Evolutionary conservation across 108 stramenopile species (phyloP), one percentile per base, ranked within the genome.

Genomic region (Mayamaea pseudoterrestris): DNA sequence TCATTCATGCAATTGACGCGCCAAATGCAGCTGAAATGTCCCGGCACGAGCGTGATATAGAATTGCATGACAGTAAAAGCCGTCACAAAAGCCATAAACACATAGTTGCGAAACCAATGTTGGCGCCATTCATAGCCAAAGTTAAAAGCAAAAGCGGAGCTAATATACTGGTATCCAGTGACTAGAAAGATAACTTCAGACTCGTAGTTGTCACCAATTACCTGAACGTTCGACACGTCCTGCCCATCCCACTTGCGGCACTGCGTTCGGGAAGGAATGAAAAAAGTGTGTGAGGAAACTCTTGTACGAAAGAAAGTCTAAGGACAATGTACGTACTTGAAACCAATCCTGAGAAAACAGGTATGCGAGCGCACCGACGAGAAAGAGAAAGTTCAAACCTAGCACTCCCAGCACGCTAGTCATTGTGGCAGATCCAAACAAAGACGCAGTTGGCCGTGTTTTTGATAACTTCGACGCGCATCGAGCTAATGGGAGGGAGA

Each of bases 1-100:
- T n/a, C n/a, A n/a, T n/a, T n/a, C n/a, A n/a, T n/a, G 36, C 76
- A 78, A 25, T 78, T 78, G 17, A 78, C 31, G 28, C 76, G 76
- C 58, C 61, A 78, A 0, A 78, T 27, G 29, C 76, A 78, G 12
- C 69, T 71, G 20, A 73, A 51, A 11, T 57, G 32, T 11, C 47
- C 37, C 14, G 65, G 68, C 3, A 35, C 18, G 8, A 78, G 47
- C 3, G 64, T 68, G 3, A 58, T 43, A 5, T 17, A 21, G 22
- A 60, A 57, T 8, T 61, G 67, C 7, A 71, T 26, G n/a, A 52
- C 31, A 6, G 51, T 50, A 37, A 51, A 78, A 11, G 44, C 37
- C 22, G 32, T 5, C 24, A 47, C 41, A 23, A 78, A 59, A 1
- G 49, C 40, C 6, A 73, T 64, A 47, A 78, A 69, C 22, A 73